Base-by-base conservation (phyloP, 306 rosid species). In the Trifolium pratense region DNA sequence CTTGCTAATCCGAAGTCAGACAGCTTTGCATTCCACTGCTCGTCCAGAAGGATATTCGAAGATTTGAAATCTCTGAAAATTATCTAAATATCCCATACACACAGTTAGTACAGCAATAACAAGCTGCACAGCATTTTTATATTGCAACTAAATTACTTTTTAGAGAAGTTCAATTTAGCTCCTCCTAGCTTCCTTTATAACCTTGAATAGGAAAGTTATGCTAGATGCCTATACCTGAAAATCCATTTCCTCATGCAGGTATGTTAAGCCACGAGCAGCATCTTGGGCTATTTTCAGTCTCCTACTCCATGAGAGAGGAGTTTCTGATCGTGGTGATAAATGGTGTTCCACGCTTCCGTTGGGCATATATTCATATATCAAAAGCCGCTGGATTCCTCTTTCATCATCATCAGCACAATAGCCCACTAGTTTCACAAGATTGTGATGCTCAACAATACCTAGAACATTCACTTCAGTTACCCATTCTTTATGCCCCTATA, bases 401-500 rank as follows among this genome's bases (percentile, higher is more conserved):
- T 94, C 99, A 62, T 91, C 99, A 45, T 94, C 97, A 57, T 91
- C 99, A 29, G 99, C 99, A 45, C 99, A 94, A 79, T 91, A 90
- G 6, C 99, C 99, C 14, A 94, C 89, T 74, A 94, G 82, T 83
- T 94, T 94, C 81, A 94, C 97, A 65, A 94, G 97, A 84, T 91
- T 94, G 17, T 89, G 92, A 85, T 94, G 99, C 84, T 94, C 97
- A 62, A 90, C 96, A 76, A 94, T 90, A 64, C 99, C 97, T 53
- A 94, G 86, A 78, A 94, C 92, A 90, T 94, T 94, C 76, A 94
- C 99, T 87, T 94, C 97, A 59, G 99, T 94, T 55, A 94, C 90
- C 99, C 99, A 94, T 85, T 94, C 99, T 85, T 81, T 91, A 78
- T 94, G 97, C 68, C 99, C 99, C 99, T 94, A 86, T 62, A 81